phyloP scores from a whole-genome alignment of 306 rosid genomes.

The Cyclanthera cordifolia region DNA sequence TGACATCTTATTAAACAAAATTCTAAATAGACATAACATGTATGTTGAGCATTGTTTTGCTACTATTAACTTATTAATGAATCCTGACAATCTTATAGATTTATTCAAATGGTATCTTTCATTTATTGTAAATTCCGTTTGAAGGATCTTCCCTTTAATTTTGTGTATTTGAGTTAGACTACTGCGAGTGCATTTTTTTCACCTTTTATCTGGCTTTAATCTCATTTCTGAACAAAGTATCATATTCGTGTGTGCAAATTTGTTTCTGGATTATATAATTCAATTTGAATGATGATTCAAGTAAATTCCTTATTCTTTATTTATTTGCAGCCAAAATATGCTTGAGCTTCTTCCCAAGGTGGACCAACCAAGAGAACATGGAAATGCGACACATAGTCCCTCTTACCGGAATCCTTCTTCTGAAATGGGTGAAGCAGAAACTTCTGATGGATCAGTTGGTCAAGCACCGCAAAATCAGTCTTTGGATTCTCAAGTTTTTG shows the following conservation, averaged over 20 bases:
- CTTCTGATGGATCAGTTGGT: slow-evolving; percentile 62
- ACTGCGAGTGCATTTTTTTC: neutral
- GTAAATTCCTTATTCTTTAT: slow-evolving; percentile 22
- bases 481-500: slow-evolving; percentile 67
- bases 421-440: slow-evolving; percentile 59
- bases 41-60: too few relatives aligned
- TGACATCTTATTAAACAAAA: too few relatives aligned
- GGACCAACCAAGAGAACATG: slow-evolving; percentile 75
- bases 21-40: too few relatives aligned
- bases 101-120: too few relatives aligned
- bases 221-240: neutral
- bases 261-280: neutral
- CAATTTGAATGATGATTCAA: slow-evolving; percentile 16
- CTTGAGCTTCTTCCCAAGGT: slow-evolving; percentile 89
- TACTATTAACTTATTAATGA: too few relatives aligned
- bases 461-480: slow-evolving; percentile 55
- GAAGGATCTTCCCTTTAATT: too few relatives aligned
- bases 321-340: slow-evolving; percentile 70
- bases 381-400: slow-evolving; percentile 48
- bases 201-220: neutral
- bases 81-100: too few relatives aligned
- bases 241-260: neutral
- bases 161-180: neutral
- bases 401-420: slow-evolving; percentile 53
- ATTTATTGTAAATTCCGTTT: too few relatives aligned